Evolutionary conservation across 495 filamentous ascomycete genomes (phyloP), one percentile per base, ranked within the genome.

Genomic region (Amorphotheca resinae): DNA sequence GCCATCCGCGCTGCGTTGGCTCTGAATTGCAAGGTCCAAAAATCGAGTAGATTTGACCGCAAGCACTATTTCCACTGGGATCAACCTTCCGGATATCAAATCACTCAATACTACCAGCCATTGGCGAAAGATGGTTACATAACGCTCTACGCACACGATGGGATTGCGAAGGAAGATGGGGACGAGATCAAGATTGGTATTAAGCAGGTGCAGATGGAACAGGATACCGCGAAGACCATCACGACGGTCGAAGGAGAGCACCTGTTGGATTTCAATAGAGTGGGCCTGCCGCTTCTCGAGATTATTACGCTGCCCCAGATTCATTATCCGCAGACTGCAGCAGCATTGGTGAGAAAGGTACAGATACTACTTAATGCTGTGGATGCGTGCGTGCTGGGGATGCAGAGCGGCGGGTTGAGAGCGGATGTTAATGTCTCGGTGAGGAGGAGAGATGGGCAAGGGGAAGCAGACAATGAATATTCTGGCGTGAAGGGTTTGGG

Each of bases 21-120:
- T 1, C 66, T 99, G 23, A 73, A 77, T 34, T 96, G 91, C 62
- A 59, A 77, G 0, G 74, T 95, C 37, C 77, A 87, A 55, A 68
- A 60, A 1, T 69, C 70, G 35, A 93, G 85, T 55, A 72, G 72
- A 23, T 99, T 93, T 60, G 91, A 99, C 62, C 73, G 91, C 38
- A 99, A 99, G 59, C 91, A 99, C 55, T 99, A 99, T 59, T 95
- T 95, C 62, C 93, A 95, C 63, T 89, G 87, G 72, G 91, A 99
- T 60, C 91, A 99, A 57, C 91, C 93, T 5, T 68, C 80, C 0
- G 91, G 91, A 0, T 99, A 96, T 61, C 91, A 99, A 60, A 91
- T 99, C 43, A 99, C 91, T 5, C 93, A 99, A 55, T 96, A 87
- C 62, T 95, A 76, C 52, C 73, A 85, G 50, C 88, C 91, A 0